Conservation (phyloP, 257 asterid genomes). For the Fraxinus anomala region DNA sequence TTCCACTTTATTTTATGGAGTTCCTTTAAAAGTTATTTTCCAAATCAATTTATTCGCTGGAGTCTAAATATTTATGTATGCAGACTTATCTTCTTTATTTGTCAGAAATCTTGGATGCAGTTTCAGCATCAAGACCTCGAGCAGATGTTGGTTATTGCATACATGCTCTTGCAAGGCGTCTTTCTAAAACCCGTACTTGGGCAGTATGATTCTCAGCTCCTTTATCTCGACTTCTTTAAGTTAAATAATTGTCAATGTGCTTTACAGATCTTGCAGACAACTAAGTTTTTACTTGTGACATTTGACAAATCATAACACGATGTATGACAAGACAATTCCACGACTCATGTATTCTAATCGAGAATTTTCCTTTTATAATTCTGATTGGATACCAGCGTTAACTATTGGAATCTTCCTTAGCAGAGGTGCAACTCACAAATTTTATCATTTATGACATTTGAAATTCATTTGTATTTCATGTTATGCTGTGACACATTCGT, state of each 20-base stretch:
- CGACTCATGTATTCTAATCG: conserved; percentile 4
- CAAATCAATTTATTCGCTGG: conserved; percentile 9
- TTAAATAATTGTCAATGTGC: not conserved
- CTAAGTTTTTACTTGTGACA: not conserved
- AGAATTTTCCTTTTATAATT: conserved; percentile 8
- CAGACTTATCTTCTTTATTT: conserved; percentile 16
- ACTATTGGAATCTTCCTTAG: not conserved
- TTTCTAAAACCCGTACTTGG: conserved; percentile 72
- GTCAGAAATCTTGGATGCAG: conserved; percentile 65
- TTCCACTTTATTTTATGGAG: not conserved
- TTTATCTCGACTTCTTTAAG: conserved; percentile 7
- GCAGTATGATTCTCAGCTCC: conserved; percentile 48
- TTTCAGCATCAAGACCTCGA: conserved; percentile 72
- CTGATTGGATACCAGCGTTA: not conserved
- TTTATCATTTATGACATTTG: not conserved
- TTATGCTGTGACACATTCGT: not conserved
- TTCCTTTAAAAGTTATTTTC: not conserved
- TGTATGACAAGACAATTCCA: not conserved
- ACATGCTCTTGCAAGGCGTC: conserved; percentile 66
- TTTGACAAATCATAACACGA: not conserved
- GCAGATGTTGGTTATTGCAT: conserved; percentile 79
- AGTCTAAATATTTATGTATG: conserved; percentile 6
- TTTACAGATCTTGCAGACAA: conserved; percentile 3
- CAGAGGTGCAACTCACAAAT: not conserved
- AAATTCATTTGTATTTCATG: not conserved